Base-by-base conservation (phyloP, 139 green algal genomes). In the Asterochloris erici region DNA sequence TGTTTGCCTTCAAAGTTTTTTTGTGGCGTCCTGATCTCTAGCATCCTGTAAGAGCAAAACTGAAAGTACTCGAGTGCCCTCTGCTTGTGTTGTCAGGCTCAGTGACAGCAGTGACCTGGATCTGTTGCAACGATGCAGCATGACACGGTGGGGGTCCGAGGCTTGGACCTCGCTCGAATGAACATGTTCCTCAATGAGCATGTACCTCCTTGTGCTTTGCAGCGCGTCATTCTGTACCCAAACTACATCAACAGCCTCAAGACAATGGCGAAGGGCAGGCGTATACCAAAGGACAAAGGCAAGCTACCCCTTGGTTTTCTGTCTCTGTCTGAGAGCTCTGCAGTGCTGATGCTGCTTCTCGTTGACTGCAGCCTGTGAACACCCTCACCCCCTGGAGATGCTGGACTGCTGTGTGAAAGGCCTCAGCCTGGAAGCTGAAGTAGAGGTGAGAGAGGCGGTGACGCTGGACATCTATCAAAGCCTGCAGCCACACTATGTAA, bases 211-310 rank as follows among this genome's bases (percentile, higher is more conserved):
- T 71, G 21, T 71, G 16, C 19, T 47, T n/a, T 87, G 83, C 88
- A 92, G 88, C 85, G 88, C 21, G 79, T 92, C 17, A 88, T 93
- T 47, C 81, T 95, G 16, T 94, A 94, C 68, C 89, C 91, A 14
- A 83, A 84, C 24, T 95, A 95, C 77, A 88, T 95, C 24, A 87
- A 94, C 84, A 79, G 77, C 63, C 86, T 85, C 17, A 88, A 86
- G 47, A 94, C 89, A 69, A 78, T 94, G 38, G 88, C 89, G 12
- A 73, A 93, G n/a, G 91, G 91, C 9, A 81, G 91, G 0, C 78
- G 81, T 61, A 88, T 95, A 23, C 76, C 85, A 28, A 79, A 84
- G 71, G 77, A 84, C 47, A 85, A 85, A 77, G 88, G 68, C 62
- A 47, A 70, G 14, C 26, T 76, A 9, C 29, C 47, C 70, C 14